Percentiles rank a stretch among this genome's conserved stretches.
phyloP scores from a whole-genome alignment of 129 eudicot species.

The Flaveria bidentis region DNA sequence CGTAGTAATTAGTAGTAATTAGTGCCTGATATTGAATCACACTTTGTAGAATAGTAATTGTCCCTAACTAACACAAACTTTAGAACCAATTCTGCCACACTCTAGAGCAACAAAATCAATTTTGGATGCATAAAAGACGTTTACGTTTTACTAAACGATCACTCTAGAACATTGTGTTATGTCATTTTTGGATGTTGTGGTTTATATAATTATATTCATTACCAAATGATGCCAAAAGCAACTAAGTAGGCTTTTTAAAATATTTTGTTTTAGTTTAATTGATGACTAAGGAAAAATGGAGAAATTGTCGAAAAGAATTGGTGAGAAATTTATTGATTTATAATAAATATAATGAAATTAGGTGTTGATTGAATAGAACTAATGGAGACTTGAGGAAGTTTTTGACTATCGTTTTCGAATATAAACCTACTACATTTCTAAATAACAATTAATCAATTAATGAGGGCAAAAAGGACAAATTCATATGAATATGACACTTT shows the following conservation, averaged over 20 bases:
- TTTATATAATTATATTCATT: not conserved
- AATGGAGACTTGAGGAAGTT: not conserved
- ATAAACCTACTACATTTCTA: conserved; percentile 44
- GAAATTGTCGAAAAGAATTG: conserved; percentile 28
- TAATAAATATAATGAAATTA: conserved; percentile 21
- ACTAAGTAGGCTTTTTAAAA: not conserved
- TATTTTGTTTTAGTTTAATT: not conserved
- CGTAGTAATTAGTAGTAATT: too few relatives aligned
- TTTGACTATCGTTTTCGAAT: conserved; percentile 63
- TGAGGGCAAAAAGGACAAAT: conserved; percentile 19
- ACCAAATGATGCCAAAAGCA: not conserved
- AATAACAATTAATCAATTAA: not conserved
- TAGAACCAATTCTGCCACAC: too few relatives aligned
- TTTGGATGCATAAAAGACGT: too few relatives aligned
- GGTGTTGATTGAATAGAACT: conserved; percentile 34
- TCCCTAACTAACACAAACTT: too few relatives aligned
- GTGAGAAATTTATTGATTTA: conserved; percentile 23
- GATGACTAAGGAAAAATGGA: not conserved
- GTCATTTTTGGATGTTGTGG: too few relatives aligned
- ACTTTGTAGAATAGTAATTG: too few relatives aligned
- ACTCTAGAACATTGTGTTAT: too few relatives aligned
- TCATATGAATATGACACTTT: conserved; percentile 32
- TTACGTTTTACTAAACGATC: too few relatives aligned
- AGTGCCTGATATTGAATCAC: too few relatives aligned
- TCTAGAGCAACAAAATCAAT: too few relatives aligned